Base-by-base conservation (phyloP, 257 asterid species). In the Asclepias syriaca region DNA sequence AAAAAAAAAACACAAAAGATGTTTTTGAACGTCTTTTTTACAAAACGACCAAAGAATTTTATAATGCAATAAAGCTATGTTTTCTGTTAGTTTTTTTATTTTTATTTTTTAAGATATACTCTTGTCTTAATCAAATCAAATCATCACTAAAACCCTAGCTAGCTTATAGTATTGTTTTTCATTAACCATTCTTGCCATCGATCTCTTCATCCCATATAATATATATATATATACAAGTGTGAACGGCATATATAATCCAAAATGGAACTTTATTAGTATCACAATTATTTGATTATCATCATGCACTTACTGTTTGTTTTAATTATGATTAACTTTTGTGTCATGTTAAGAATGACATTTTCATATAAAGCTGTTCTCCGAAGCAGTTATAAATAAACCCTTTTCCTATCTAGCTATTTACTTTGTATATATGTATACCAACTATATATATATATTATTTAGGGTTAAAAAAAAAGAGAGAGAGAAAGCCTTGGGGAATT, bases 261-360 rank as follows among this genome's bases (percentile, higher is more conserved):
- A 6, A 58, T 27, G 71, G 54, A 50, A 66, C 73, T 73, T 69
- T 59, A 16, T 27, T 1, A 50, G 1, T 15, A 63, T 69, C 75
- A 13, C 4, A 34, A 34, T 32, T 54, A 43, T 51, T 40, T 15
- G 68, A 43, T 43, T 14, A 43, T 50, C 48, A 50, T 73, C 61
- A 53, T 61, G 46, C 66, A 34, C n/a, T 63, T 63, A 64, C 57
- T 70, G 68, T 68, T 63, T 50, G 48, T 60, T 66, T 50, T 59
- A 77, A 77, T 77, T 16, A 77, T 76, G 50, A 13, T 76, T 67
- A 29, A 48, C 60, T 75, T 77, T 77, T 66, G 48, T 57, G n/a
- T 4, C 39, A 34, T 15, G 55, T 21, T 21, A 64, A 4, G 39
- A 22, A 57, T 57, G n/a, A 55, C 58, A 34, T 46, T 60, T 70